Conservation (phyloP, 768 basidiomycete genomes). For the Serpula lacrymans region DNA sequence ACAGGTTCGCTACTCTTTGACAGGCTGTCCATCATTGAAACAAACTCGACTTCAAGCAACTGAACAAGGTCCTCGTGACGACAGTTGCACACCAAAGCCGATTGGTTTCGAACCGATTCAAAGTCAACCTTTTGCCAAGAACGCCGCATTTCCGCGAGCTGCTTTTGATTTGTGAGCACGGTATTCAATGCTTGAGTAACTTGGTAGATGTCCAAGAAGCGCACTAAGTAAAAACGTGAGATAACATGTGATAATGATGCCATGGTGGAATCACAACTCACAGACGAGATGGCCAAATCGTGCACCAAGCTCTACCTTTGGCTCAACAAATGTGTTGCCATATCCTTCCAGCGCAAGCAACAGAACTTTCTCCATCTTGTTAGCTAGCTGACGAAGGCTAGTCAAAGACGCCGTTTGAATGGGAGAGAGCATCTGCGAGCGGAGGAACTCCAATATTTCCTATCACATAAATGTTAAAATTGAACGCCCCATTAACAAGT, state of each 20-base stretch:
- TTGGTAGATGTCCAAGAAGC: slow-evolving; percentile 90
- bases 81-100: slow-evolving; percentile 91
- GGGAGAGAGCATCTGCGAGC: slow-evolving; percentile 79
- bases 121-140: slow-evolving; percentile 90
- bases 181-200: slow-evolving; percentile 86
- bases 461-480: slow-evolving; percentile 28
- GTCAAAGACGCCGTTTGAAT: slow-evolving; percentile 65
- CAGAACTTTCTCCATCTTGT: slow-evolving; percentile 90
- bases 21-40: slow-evolving; percentile 68
- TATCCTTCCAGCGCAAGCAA: slow-evolving; percentile 78
- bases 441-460: slow-evolving; percentile 86
- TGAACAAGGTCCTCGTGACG: slow-evolving; percentile 87
- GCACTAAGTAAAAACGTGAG: slow-evolving; percentile 47
- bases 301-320: slow-evolving; percentile 87
- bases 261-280: slow-evolving; percentile 40
- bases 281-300: slow-evolving; percentile 88
- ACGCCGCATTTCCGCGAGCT: slow-evolving; percentile 79
- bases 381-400: slow-evolving; percentile 75
- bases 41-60: slow-evolving; percentile 81
- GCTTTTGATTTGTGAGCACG: slow-evolving; percentile 85
- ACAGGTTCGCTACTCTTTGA: slow-evolving; percentile 76
- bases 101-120: slow-evolving; percentile 88
- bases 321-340: slow-evolving; percentile 86
- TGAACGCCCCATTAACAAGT: neutral
- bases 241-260: neutral